Evolutionary conservation across 805 yeast genomes (phyloP).

Genomic region (Candida insectorum): DNA sequence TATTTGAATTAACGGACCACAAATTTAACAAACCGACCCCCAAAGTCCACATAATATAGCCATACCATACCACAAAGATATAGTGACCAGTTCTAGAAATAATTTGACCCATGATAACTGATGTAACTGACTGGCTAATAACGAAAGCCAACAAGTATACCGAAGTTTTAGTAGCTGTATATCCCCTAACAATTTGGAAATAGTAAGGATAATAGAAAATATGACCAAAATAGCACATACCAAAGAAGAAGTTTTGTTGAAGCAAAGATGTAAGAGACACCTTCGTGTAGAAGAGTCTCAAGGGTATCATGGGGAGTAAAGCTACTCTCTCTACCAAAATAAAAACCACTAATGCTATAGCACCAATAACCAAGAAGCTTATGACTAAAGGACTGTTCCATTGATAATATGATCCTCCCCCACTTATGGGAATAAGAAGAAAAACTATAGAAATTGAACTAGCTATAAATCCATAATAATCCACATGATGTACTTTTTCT

Average conservation of each 20-base stretch:
- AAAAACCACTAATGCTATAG: conserved; percentile 34
- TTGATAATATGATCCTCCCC: conserved; percentile 46
- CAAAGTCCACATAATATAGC: conserved; percentile 39
- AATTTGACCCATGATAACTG: conserved; percentile 42
- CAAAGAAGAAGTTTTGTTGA: conserved; percentile 41
- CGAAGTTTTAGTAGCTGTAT: conserved; percentile 30
- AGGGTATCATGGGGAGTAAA: conserved; percentile 52
- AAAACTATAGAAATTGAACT: conserved; percentile 46
- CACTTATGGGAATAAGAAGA: conserved; percentile 51
- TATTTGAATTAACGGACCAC: conserved; percentile 24
- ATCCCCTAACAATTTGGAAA: conserved; percentile 31
- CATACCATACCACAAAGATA: conserved; percentile 35
- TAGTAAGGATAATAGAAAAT: conserved; percentile 39
- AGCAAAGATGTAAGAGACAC: conserved; percentile 30
- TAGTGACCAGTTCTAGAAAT: conserved; percentile 42
- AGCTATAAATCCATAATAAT: conserved; percentile 48
- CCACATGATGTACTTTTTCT: conserved; percentile 44
- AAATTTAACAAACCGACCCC: conserved; percentile 36
- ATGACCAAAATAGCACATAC: conserved; percentile 45
- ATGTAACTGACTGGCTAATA: conserved; percentile 35
- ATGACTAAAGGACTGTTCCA: conserved; percentile 48
- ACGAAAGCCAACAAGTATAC: conserved; percentile 41
- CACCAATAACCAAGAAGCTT: conserved; percentile 30
- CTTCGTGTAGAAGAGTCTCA: conserved; percentile 35
- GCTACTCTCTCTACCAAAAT: conserved; percentile 48